Conservation (phyloP, 257 asterid species). For the Plectranthus barbatus region DNA sequence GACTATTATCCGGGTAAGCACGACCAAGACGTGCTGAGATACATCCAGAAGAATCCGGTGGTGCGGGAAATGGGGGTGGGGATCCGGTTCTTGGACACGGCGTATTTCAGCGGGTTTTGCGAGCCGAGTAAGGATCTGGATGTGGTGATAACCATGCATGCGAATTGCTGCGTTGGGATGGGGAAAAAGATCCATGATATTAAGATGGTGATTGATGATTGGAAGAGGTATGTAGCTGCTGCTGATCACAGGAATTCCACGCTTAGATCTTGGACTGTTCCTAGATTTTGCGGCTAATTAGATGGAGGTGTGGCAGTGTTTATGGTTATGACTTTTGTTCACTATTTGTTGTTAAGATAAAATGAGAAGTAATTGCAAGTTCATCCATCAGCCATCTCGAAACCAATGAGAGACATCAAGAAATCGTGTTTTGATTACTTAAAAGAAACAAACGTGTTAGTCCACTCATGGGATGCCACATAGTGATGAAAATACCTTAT, state of each 20-base stretch:
- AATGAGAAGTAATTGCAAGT: too few species aligned
- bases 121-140: constrained; percentile 42
- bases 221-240: constrained; percentile 37
- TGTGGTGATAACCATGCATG: constrained; percentile 53
- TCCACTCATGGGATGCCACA: too few species aligned
- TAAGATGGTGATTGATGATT: constrained; percentile 34
- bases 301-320: background rate
- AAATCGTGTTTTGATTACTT: too few species aligned
- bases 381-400: too few species aligned
- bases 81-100: constrained; percentile 38
- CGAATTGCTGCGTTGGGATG: constrained; percentile 57
- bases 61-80: constrained; percentile 29
- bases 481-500: too few species aligned
- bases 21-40: constrained; percentile 48
- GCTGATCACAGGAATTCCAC: background rate
- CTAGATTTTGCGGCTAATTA: constrained; percentile 27
- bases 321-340: too few species aligned
- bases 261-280: constrained; percentile 29
- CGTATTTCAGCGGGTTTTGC: constrained; percentile 51
- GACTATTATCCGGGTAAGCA: constrained; percentile 21
- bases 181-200: constrained; percentile 52
- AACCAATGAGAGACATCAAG: too few species aligned
- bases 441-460: too few species aligned
- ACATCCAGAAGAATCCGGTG: constrained; percentile 29
- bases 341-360: too few species aligned